Evolutionary conservation across 352 stramenopile genomes (phyloP), one percentile per base, ranked within the genome.

Genomic region (Phytophthora multivora): DNA sequence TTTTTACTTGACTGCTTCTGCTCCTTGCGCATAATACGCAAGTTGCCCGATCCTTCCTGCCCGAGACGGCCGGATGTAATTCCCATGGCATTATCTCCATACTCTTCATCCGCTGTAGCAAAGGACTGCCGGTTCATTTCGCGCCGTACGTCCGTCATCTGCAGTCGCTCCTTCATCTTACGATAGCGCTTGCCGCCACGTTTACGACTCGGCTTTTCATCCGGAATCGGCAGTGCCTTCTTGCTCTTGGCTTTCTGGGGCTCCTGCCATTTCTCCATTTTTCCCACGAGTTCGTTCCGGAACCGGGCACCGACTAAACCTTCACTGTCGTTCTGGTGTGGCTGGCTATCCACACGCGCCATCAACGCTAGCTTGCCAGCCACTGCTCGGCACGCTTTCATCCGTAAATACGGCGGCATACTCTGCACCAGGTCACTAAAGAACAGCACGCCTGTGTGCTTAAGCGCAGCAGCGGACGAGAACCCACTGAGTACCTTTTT

Each of bases 11-110:
- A 87, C 47, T 96, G 87, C 60, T 92, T 93, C 58, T 96, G 86
- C 48, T 98, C 90, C 65, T 98, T 98, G 46, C 86, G 80, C 49
- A 83, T 63, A 33, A 96, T 80, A 30, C 95, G 87, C 52, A 98
- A 75, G 35, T 85, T 89, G 11, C 93, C 93, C 19, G 85, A 94
- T 38, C 89, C 93, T 78, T 96, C 90, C 21, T 89, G 81, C 9
- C 89, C 91, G 12, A 99, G 77, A 7, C 97, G 88, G 13, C 97
- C 97, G 26, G 89, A 69, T 4, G 95, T 97, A 38, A 98, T 83
- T n/a, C 97, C 97, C 97, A 99, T 99, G 18, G 95, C 96, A 56
- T 98, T 98, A 71, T 99, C 97, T 11, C 96, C 97, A 66, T 99
- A 99, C 71, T 99, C 97, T 56, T 94, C 86, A 57, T 96, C 91